Evolutionary conservation across 495 filamentous ascomycete genomes (phyloP).

Genomic region (Aspergillus sclerotiicarbonarius): DNA sequence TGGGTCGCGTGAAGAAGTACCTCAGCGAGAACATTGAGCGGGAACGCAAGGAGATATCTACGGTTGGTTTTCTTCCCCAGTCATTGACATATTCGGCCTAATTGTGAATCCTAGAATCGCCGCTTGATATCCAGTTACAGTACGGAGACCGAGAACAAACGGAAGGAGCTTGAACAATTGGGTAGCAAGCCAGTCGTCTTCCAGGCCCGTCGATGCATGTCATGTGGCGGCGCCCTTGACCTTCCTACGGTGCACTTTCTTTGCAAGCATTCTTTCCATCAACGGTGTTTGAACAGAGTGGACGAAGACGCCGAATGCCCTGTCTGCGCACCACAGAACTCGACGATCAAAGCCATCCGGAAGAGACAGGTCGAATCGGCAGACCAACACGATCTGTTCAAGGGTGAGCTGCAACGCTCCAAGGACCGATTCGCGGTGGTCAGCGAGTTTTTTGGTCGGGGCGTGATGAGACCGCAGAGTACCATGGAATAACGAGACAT

Average conservation of each 20-base stretch:
- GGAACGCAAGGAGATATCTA: slow-evolving; percentile 80
- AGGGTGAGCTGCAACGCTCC: slow-evolving; percentile 72
- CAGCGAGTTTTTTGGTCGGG: slow-evolving; percentile 90
- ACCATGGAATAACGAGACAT: slow-evolving; percentile 36
- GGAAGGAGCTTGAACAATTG: slow-evolving; percentile 72
- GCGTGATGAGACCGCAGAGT: slow-evolving; percentile 67
- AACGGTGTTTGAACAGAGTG: slow-evolving; percentile 70
- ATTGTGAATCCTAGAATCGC: slow-evolving; percentile 59
- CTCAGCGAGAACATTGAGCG: slow-evolving; percentile 82
- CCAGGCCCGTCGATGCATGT: slow-evolving; percentile 80
- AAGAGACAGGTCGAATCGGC: slow-evolving; percentile 84
- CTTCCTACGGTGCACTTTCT: slow-evolving; percentile 91
- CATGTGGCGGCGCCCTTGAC: slow-evolving; percentile 72
- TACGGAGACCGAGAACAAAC: slow-evolving; percentile 75
- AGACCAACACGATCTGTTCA: slow-evolving; percentile 87
- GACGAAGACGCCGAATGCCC: slow-evolving; percentile 79
- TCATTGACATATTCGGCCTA: slow-evolving; percentile 9
- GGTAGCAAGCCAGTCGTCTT: slow-evolving; percentile 81
- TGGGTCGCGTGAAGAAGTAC: slow-evolving; percentile 96
- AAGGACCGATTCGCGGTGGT: slow-evolving; percentile 84
- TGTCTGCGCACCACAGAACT: slow-evolving; percentile 75
- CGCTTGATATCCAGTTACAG: slow-evolving; percentile 82
- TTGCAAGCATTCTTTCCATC: slow-evolving; percentile 95
- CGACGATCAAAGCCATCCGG: slow-evolving; percentile 80
- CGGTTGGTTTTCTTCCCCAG: slow-evolving; percentile 33